Base-by-base conservation (phyloP, 2,329 filamentous ascomycete genomes). In the Trichoderma simmonsii region DNA sequence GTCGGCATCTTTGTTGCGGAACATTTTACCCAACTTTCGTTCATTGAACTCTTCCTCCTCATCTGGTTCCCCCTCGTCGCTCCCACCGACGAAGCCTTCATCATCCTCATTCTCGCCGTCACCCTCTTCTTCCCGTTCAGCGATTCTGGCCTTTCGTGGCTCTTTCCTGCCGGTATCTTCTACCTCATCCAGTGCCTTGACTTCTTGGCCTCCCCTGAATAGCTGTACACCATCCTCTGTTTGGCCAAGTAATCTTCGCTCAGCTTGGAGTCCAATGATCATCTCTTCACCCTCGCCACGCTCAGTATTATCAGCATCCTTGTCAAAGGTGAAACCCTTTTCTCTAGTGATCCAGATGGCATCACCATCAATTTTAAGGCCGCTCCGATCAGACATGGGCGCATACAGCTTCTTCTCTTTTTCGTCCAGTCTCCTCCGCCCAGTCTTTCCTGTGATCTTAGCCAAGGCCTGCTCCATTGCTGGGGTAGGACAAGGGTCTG, bases 341-440 rank as follows among this genome's bases (percentile, higher is more conserved):
- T 91, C 89, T 71, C 88, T 84, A 11, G 89, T 91, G 73, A 91
- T 98, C 84, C 97, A 99, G 48, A 99, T 95, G 8, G 95, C 95
- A 82, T 99, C 96, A 73, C 97, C 97, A 76, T 99, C 96, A 66
- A 99, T 95, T 79, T 98, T 91, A 14, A 99, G 89, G 77, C 96
- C 96, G 75, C 95, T 97, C 39, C 97, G 94, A 82, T 99, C 96
- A 30, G 95, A 97, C 95, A 99, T 98, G 39, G 96, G 97, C 3
- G 96, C 97, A 81, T 98, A 97, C 6, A 99, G 85, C 77, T 97
- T 90, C 83, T 98, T 98, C 79, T 99, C 95, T 83, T 98, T 99
- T 79, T 99, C 96, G 36, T 97, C 96, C 15, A 99, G 84, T 71
- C 95, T 88, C 78, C 91, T 90, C 74, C 94, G 87, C 54, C 91